A percentile compares a stretch with the other conserved stretches of the same genome.
These are phyloP conservation scores for Coccinonectria pachysandricola DNA, from an alignment of 2,329 filamentous ascomycete species.

Conservation along the genomic window DNA sequence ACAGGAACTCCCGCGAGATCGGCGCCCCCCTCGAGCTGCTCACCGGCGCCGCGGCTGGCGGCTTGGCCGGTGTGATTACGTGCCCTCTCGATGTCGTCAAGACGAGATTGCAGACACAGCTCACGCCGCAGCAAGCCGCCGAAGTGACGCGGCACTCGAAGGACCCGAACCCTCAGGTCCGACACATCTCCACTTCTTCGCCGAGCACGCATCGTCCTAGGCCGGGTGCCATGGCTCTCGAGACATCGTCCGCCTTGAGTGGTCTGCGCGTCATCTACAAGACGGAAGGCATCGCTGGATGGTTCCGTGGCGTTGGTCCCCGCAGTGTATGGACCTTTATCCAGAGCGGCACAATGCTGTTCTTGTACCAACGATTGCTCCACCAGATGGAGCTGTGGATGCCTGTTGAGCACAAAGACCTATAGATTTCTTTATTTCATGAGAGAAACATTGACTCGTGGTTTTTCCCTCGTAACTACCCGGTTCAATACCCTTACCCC, in stretches of 20 bases:
- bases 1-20: constrained; percentile 72
- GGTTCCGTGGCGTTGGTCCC: constrained; percentile 91
- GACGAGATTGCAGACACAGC: constrained; percentile 89
- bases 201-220: constrained; percentile 73
- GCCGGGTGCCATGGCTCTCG: constrained; percentile 68
- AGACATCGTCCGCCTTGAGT: constrained; percentile 81
- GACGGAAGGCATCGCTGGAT: constrained; percentile 77
- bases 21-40: constrained; percentile 76
- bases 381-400: constrained; percentile 56
- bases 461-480: no score
- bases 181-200: constrained; percentile 80
- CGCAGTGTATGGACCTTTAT: constrained; percentile 94
- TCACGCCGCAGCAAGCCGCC: constrained; percentile 42
- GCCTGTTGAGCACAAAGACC: constrained; percentile 20
- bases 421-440: constrained; percentile 10
- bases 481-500: constrained; percentile 1
- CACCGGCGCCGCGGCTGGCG: constrained; percentile 82
- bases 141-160: constrained; percentile 18
- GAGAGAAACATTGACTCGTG: no score
- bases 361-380: constrained; percentile 83
- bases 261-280: constrained; percentile 82
- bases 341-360: constrained; percentile 92
- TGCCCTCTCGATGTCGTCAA: constrained; percentile 97
- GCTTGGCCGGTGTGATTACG: constrained; percentile 86
- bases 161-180: constrained; percentile 42